phyloP scores from a whole-genome alignment of 257 asterid species.

The Dorcoceras hygrometricum region DNA sequence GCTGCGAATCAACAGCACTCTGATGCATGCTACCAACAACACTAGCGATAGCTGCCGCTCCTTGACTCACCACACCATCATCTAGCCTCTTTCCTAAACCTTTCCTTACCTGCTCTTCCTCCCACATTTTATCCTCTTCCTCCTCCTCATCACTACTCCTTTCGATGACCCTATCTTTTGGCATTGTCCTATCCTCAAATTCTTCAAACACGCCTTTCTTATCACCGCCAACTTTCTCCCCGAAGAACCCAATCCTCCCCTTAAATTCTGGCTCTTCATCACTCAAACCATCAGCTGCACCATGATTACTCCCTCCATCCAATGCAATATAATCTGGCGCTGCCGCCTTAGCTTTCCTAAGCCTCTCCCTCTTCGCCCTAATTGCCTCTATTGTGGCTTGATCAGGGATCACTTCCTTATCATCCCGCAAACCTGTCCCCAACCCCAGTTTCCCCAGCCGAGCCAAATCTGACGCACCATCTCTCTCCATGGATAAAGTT shows the following conservation, averaged over 20 bases:
- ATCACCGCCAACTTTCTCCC: slow-evolving; percentile 55
- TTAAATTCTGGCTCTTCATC: slow-evolving; percentile 93
- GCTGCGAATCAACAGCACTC: slow-evolving; percentile 32
- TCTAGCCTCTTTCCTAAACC: slow-evolving; percentile 91
- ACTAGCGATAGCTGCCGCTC: slow-evolving; percentile 35
- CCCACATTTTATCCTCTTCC: slow-evolving; percentile 95
- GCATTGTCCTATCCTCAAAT: slow-evolving; percentile 55
- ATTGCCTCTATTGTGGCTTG: slow-evolving; percentile 71
- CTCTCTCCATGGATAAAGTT: slow-evolving; percentile 32
- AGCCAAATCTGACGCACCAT: slow-evolving; percentile 27
- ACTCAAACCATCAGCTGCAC: slow-evolving; percentile 91
- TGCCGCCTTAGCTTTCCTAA: slow-evolving; percentile 74
- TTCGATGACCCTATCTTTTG: slow-evolving; percentile 42
- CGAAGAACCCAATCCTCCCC: slow-evolving; percentile 85
- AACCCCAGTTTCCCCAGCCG: slow-evolving; percentile 42
- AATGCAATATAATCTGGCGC: slow-evolving; percentile 81
- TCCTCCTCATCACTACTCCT: slow-evolving; percentile 58
- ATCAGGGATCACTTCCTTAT: slow-evolving; percentile 56
- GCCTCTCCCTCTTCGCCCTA: slow-evolving; percentile 86
- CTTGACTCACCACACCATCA: slow-evolving; percentile 55
- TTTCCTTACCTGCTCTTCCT: slow-evolving; percentile 93
- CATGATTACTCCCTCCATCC: slow-evolving; percentile 96
- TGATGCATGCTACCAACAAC: slow-evolving; percentile 35
- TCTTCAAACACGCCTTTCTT: slow-evolving; percentile 88
- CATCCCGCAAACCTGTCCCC: slow-evolving; percentile 40